phyloP scores from a whole-genome alignment of 257 asterid species.

The Scutellaria galericulata region DNA sequence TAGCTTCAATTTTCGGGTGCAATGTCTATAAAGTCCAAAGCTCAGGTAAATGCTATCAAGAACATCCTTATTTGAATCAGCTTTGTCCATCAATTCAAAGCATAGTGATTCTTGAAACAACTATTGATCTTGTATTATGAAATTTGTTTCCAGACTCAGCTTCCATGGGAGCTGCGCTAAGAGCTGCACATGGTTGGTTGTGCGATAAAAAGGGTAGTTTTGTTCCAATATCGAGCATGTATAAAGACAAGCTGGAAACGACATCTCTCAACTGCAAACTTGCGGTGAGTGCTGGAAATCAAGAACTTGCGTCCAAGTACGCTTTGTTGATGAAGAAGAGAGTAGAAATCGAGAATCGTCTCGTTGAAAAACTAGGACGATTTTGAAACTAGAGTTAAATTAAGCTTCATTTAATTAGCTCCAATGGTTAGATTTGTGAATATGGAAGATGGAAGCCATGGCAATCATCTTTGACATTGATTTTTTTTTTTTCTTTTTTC shows the following conservation, averaged over 20 bases:
- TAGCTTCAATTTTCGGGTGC: constrained; percentile 86
- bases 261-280: constrained; percentile 73
- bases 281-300: constrained; percentile 60
- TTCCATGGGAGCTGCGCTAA: constrained; percentile 88
- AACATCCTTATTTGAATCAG: neutral
- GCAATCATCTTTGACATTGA: neutral
- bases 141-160: constrained; percentile 67
- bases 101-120: neutral
- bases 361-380: constrained; percentile 69
- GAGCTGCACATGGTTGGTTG: constrained; percentile 97
- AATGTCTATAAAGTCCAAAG: constrained; percentile 73
- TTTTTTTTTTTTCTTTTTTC: neutral
- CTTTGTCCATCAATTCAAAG: neutral
- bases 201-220: constrained; percentile 65
- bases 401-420: neutral
- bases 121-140: neutral
- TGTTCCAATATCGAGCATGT: constrained; percentile 68
- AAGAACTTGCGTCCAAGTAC: constrained; percentile 56
- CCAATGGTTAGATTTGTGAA: constrained; percentile 18
- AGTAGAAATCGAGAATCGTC: constrained; percentile 70
- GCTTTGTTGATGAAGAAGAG: constrained; percentile 75
- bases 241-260: constrained; percentile 62
- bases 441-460: constrained; percentile 8
- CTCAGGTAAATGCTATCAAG: constrained; percentile 56
- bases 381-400: constrained; percentile 29